Base-by-base conservation (phyloP, 75 land plant genomes). In the Selaginella moellendorffii region DNA sequence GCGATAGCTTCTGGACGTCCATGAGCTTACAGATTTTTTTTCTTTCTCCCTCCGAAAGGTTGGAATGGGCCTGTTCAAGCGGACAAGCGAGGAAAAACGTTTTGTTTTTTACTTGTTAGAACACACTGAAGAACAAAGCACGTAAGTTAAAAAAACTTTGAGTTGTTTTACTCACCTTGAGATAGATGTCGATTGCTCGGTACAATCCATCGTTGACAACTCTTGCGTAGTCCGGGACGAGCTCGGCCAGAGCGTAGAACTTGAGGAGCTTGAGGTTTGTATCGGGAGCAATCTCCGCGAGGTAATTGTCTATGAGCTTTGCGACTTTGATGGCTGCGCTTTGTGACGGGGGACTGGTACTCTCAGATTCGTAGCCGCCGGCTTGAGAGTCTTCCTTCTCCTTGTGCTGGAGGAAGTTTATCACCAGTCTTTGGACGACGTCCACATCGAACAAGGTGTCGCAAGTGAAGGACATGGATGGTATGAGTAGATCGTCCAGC, bases 141-240 rank as follows among this genome's bases (percentile, higher is more conserved):
- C n/a, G n/a, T n/a, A n/a, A n/a, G n/a, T n/a, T n/a, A n/a, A n/a
- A n/a, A n/a, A n/a, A n/a, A n/a, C n/a, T n/a, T n/a, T n/a, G n/a
- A n/a, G n/a, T n/a, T n/a, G n/a, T n/a, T n/a, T n/a, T n/a, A n/a
- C 96, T 90, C 79, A 56, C 59, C 59, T 56, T 56, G 24, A 56
- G 24, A 21, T 21, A 56, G 19, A 56, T 56, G 21, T 56, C 59
- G 2, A 56, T 56, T 8, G 59, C 59, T 24, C 59, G 19, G 59
- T 56, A 56, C n/a, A 56, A 19, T 2, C 24, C 23, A 25, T 56
- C 59, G n/a, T 56, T 19, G 59, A 25, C 21, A 21, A 25, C 59
- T 24, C 59, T 56, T 5, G 59, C 59, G n/a, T 56, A 25, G 24
- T 56, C 59, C 24, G 59, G 59, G 5, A 56, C 9, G 24, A 56